Evolutionary conservation across 176 grass and related monocot species (phyloP).

Genomic region (Calamus simplicifolius): DNA sequence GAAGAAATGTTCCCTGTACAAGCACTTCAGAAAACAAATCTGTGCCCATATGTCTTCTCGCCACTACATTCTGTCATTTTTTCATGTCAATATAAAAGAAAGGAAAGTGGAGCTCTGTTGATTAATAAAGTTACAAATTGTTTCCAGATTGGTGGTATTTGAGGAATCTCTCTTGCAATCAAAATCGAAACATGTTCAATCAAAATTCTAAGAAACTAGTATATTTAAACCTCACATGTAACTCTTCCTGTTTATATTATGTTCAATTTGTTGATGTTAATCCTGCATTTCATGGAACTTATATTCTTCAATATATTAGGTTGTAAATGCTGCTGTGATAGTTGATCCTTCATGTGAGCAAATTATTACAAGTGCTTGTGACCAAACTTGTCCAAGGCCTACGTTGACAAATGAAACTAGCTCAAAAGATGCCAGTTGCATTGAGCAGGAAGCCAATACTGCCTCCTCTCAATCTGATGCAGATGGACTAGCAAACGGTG

Average conservation of each 20-base stretch:
- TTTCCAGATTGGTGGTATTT: no score
- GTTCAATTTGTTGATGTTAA: no score
- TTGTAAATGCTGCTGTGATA: slow-evolving; percentile 65
- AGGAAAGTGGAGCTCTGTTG: no score
- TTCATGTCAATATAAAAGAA: no score
- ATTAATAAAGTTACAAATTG: no score
- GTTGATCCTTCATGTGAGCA: slow-evolving; percentile 63
- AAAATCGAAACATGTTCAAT: no score
- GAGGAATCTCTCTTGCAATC: no score
- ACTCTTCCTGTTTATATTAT: neutral
- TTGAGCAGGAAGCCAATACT: slow-evolving; percentile 14
- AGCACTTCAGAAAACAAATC: no score
- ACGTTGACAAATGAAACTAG: slow-evolving; percentile 15
- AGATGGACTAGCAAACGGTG: neutral
- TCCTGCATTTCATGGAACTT: neutral
- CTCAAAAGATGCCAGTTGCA: neutral
- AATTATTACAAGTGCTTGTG: slow-evolving; percentile 58
- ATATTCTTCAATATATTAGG: slow-evolving; percentile 29
- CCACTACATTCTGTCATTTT: no score
- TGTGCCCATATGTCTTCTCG: no score
- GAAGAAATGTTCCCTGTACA: no score
- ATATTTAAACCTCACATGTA: neutral
- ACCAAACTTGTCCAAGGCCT: slow-evolving; percentile 28
- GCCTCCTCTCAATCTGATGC: neutral
- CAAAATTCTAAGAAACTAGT: no score